Evolutionary conservation across 768 basidiomycete species (phyloP).

Genomic region (Cystobasidium tubakii): DNA sequence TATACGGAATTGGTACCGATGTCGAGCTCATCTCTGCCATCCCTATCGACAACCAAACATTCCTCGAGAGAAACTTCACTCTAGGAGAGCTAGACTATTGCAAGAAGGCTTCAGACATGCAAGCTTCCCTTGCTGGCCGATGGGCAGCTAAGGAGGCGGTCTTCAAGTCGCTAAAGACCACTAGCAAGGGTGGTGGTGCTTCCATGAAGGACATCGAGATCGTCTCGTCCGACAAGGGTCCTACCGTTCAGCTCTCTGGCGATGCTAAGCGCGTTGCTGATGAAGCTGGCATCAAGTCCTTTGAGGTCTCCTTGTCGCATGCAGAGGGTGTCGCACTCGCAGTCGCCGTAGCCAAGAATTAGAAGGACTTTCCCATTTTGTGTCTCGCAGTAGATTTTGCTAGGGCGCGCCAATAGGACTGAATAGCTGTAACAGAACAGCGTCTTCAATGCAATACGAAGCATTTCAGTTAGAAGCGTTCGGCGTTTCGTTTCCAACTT

Average conservation of each 20-base stretch:
- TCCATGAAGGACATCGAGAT: slow-evolving; percentile 98
- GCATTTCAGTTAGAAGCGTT: no score
- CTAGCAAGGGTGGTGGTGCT: slow-evolving; percentile 85
- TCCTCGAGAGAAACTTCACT: slow-evolving; percentile 88
- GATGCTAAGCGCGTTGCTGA: slow-evolving; percentile 69
- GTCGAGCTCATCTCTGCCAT: slow-evolving; percentile 72
- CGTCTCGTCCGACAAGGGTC: slow-evolving; percentile 66
- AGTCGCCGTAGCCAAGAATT: slow-evolving; percentile 38
- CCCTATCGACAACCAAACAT: slow-evolving; percentile 78
- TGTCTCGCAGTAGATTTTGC: not conserved
- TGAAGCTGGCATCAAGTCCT: slow-evolving; percentile 64
- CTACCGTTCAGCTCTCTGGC: slow-evolving; percentile 68
- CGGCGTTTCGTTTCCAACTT: not conserved
- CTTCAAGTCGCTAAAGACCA: slow-evolving; percentile 88
- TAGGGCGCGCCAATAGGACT: no score
- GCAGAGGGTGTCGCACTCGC: slow-evolving; percentile 43
- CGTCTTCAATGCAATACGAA: no score
- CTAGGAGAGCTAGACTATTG: slow-evolving; percentile 81
- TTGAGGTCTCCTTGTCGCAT: slow-evolving; percentile 83
- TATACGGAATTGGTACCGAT: slow-evolving; percentile 44
- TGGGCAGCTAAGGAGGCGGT: slow-evolving; percentile 90
- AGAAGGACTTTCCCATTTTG: not conserved
- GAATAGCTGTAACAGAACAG: no score
- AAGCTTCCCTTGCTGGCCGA: slow-evolving; percentile 87
- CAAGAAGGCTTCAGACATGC: slow-evolving; percentile 70